A percentile compares a stretch with the other conserved stretches of the same genome.
Conservation (phyloP, 2,329 filamentous ascomycete species). For the Ophioceras dolichostomum region DNA sequence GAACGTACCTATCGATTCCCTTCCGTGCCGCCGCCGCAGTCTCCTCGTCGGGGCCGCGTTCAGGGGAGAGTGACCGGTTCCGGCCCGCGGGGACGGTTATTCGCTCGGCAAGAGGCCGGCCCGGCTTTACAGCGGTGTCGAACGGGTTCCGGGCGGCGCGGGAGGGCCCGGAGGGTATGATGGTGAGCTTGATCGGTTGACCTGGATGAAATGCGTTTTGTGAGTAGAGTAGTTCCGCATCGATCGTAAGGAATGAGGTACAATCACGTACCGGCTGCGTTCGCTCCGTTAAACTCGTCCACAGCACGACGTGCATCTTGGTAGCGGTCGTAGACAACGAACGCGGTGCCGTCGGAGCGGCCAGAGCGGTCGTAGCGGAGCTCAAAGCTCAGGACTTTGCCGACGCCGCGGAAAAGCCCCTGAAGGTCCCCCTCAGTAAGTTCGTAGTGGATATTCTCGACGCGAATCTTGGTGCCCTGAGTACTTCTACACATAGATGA, state of each 20-base stretch:
- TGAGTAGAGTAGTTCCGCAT: background rate
- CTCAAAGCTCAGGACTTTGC: constrained; percentile 54
- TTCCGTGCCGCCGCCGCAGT: constrained; percentile 47
- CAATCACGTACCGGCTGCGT: constrained; percentile 56
- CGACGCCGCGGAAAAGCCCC: constrained; percentile 74
- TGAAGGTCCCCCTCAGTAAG: constrained; percentile 73
- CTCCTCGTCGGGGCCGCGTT: constrained; percentile 18
- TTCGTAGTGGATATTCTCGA: constrained; percentile 90
- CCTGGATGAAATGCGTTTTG: constrained; percentile 37
- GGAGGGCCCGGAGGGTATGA: constrained; percentile 42
- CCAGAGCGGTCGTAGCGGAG: constrained; percentile 80
- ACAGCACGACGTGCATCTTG: constrained; percentile 66
- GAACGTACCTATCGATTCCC: constrained; percentile 70
- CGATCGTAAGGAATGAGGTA: background rate
- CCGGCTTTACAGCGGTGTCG: constrained; percentile 40
- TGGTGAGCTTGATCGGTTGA: constrained; percentile 65
- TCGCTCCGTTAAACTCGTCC: constrained; percentile 75
- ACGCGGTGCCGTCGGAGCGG: constrained; percentile 75
- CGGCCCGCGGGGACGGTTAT: constrained; percentile 42
- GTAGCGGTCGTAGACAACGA: constrained; percentile 62
- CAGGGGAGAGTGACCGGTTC: constrained; percentile 49
- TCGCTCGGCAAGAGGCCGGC: constrained; percentile 46
- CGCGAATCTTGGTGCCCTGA: constrained; percentile 58
- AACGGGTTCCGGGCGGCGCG: constrained; percentile 35
- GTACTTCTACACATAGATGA: background rate